phyloP scores from a whole-genome alignment of 495 filamentous ascomycete species.

The Aspergillus biplanus region DNA sequence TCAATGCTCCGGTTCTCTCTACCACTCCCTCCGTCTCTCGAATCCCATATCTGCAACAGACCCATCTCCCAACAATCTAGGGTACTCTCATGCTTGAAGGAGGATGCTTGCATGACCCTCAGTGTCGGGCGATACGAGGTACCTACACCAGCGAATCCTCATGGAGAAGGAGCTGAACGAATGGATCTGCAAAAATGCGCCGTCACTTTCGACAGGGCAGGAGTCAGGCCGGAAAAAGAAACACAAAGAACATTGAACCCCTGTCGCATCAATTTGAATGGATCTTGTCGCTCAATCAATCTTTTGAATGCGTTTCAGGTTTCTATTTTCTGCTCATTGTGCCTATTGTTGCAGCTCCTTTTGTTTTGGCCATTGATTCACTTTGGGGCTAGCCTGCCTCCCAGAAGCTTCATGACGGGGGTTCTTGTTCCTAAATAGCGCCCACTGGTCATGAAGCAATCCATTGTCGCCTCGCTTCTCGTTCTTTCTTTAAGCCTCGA shows the following conservation, averaged over 20 bases:
- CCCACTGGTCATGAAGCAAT: slow-evolving; percentile 13
- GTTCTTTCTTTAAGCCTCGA: slow-evolving; percentile 27
- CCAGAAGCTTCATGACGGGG: not conserved
- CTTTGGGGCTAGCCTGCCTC: not conserved
- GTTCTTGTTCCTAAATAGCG: slow-evolving; percentile 17
- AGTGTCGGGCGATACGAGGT: slow-evolving; percentile 4
- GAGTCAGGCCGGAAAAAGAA: slow-evolving; percentile 6
- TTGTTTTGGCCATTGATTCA: slow-evolving; percentile 15
- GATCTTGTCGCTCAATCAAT: slow-evolving; percentile 17
- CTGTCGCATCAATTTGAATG: slow-evolving; percentile 22
- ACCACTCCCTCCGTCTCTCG: slow-evolving; percentile 18
- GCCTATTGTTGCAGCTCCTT: slow-evolving; percentile 23
- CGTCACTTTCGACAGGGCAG: not conserved
- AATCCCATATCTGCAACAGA: slow-evolving; percentile 1
- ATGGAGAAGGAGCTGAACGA: not conserved
- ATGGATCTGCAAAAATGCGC: slow-evolving; percentile 1
- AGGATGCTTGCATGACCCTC: not conserved
- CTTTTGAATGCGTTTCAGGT: slow-evolving; percentile 26
- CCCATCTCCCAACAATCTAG: not conserved
- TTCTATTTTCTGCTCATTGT: slow-evolving; percentile 17
- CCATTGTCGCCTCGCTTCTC: slow-evolving; percentile 16
- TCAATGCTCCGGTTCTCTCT: slow-evolving; percentile 10
- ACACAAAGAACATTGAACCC: slow-evolving; percentile 12
- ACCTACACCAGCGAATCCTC: slow-evolving; percentile 5
- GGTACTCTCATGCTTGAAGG: not conserved